Conservation (phyloP, 1,139 yeast genomes). For the Suhomyces panamericanus region DNA sequence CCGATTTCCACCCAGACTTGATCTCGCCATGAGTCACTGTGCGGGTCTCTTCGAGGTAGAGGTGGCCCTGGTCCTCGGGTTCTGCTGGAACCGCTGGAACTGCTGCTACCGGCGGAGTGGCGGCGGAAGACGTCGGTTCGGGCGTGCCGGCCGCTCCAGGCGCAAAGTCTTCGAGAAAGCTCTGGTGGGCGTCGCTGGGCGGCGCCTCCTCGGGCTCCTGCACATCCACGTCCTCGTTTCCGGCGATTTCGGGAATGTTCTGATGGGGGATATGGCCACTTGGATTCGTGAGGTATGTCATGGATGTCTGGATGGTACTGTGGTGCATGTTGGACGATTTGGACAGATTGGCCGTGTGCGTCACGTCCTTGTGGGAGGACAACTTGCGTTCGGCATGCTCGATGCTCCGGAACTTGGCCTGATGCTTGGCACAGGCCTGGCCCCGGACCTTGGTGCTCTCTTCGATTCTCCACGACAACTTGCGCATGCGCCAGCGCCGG, state of each 20-base stretch:
- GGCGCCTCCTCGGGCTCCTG: constrained; percentile 11
- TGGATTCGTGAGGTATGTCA: constrained; percentile 20
- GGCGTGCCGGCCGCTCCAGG: constrained; percentile 26
- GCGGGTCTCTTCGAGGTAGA: constrained; percentile 70
- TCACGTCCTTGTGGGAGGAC: constrained; percentile 15
- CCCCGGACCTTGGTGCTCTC: constrained; percentile 68
- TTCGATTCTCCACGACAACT: constrained; percentile 86
- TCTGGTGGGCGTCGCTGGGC: constrained; percentile 16
- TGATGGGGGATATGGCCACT: constrained; percentile 12
- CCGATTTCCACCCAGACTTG: constrained; percentile 93
- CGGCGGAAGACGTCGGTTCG: not conserved
- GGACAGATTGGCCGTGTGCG: constrained; percentile 8
- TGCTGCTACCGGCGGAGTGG: constrained; percentile 3
- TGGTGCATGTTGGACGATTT: constrained; percentile 33
- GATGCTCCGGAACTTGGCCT: constrained; percentile 43
- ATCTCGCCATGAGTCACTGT: constrained; percentile 77
- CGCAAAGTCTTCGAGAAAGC: constrained; percentile 11
- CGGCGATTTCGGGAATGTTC: constrained; percentile 1
- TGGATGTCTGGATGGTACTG: constrained; percentile 39
- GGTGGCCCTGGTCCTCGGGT: constrained; percentile 27
- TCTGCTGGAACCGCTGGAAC: constrained; percentile 9
- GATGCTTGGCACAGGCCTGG: constrained; percentile 58
- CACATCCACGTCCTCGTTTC: constrained; percentile 7
- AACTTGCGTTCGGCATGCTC: constrained; percentile 45
- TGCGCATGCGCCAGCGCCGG: constrained; percentile 91